These are phyloP conservation scores for Crithidia thermophila DNA, from an alignment of 208 protist genomes.

Conservation along the genomic window DNA sequence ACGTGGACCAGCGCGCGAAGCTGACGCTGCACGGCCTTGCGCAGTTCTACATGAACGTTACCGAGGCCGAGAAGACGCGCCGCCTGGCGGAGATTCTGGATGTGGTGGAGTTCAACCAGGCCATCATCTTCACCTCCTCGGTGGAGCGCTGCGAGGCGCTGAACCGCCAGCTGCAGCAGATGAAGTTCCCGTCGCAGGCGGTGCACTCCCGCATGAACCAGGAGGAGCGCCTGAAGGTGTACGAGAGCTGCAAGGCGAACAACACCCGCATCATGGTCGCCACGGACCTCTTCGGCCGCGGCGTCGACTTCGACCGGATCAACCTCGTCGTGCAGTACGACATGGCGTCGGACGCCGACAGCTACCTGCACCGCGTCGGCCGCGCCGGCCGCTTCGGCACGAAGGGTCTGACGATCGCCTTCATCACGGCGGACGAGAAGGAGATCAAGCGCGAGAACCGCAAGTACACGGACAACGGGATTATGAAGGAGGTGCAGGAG, in stretches of 20 bases:
- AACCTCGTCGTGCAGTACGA: constrained; percentile 99
- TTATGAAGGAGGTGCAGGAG: constrained; percentile 97
- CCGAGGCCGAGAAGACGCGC: constrained; percentile 97
- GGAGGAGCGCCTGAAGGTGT: constrained; percentile 89
- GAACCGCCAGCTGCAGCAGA: constrained; percentile 94
- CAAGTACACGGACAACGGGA: constrained; percentile 86
- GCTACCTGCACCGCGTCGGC: constrained; percentile 98
- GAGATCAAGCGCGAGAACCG: constrained; percentile 89
- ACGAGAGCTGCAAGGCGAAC: constrained; percentile 98
- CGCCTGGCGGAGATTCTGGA: constrained; percentile 99
- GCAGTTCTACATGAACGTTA: constrained; percentile 98
- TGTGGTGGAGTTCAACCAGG: constrained; percentile 99
- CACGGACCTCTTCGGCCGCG: constrained; percentile 99
- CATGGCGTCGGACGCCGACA: constrained; percentile 97
- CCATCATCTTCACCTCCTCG: constrained; percentile 99
- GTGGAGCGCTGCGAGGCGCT: constrained; percentile 95
- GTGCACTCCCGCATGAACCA: constrained; percentile 97
- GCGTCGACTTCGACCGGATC: constrained; percentile 99
- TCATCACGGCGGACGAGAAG: constrained; percentile 96
- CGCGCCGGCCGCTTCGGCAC: constrained; percentile 99
- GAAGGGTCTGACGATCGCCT: constrained; percentile 99
- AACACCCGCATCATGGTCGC: constrained; percentile 98
- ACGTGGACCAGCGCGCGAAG: constrained; percentile 98
- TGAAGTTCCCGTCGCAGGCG: constrained; percentile 97
- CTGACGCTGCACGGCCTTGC: constrained; percentile 99